Evolutionary conservation across 2,329 filamentous ascomycete genomes (phyloP).

Genomic region (Immersiporthe knoxdaviesiana): DNA sequence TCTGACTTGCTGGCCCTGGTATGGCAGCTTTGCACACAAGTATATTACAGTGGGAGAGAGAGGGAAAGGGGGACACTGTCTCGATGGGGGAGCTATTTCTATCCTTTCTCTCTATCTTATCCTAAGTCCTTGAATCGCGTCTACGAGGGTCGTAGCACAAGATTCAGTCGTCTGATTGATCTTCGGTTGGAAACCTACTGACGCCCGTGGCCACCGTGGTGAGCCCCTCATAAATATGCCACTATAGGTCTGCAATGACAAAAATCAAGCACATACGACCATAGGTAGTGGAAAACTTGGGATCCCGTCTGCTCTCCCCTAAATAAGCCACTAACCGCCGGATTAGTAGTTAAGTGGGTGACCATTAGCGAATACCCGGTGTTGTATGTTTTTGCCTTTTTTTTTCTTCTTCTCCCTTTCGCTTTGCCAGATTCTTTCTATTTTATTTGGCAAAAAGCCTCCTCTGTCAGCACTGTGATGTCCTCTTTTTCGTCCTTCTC

Average conservation of each 20-base stretch:
- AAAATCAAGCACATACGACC: neutral
- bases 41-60: too few relatives aligned
- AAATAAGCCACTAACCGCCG: constrained; percentile 7
- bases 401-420: neutral
- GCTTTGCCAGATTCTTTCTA: neutral
- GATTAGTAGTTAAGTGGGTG: constrained; percentile 9
- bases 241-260: neutral
- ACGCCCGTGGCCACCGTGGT: neutral
- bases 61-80: too few relatives aligned
- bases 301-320: constrained; percentile 8
- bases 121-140: too few relatives aligned
- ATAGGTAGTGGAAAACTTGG: constrained; percentile 8
- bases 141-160: too few relatives aligned
- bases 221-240: neutral
- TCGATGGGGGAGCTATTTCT: too few relatives aligned
- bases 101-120: too few relatives aligned
- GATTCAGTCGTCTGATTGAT: too few relatives aligned
- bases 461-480: neutral
- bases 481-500: neutral
- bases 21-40: too few relatives aligned
- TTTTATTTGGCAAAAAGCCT: too few relatives aligned
- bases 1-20: too few relatives aligned
- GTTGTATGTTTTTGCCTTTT: constrained; percentile 1
- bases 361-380: constrained; percentile 10
- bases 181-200: too few relatives aligned